Percentiles rank a stretch among this genome's conserved stretches.
Evolutionary conservation across 495 filamentous ascomycete species (phyloP).

Genomic region (Penicillium antarcticum): DNA sequence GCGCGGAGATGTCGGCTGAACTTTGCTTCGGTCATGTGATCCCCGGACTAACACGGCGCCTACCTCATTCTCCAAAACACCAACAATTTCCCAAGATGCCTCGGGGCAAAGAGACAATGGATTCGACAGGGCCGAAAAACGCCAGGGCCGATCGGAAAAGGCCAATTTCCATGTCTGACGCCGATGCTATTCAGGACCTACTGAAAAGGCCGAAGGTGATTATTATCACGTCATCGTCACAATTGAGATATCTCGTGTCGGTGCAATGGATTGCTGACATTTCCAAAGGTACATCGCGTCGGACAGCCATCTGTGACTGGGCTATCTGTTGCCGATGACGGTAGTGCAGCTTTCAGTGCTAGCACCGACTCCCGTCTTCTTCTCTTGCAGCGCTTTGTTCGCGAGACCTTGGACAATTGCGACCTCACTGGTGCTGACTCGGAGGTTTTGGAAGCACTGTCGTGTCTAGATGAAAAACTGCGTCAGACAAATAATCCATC

Average conservation of each 20-base stretch:
- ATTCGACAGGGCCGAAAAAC: background rate
- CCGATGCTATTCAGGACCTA: background rate
- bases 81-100: background rate
- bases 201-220: background rate
- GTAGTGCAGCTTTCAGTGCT: background rate
- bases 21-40: background rate
- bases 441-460: slow-evolving; percentile 21
- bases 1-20: background rate
- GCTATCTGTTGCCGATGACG: background rate
- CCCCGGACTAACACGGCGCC: background rate
- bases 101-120: background rate
- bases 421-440: slow-evolving; percentile 9
- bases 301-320: background rate
- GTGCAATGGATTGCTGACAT: background rate
- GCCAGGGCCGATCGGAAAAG: background rate
- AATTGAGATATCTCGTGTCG: background rate
- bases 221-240: background rate
- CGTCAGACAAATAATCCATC: slow-evolving; percentile 6
- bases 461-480: slow-evolving; percentile 20
- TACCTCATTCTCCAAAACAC: background rate
- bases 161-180: background rate
- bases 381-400: slow-evolving; percentile 13
- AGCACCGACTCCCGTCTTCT: slow-evolving; percentile 6
- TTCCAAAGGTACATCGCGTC: background rate
- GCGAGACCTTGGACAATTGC: slow-evolving; percentile 17